phyloP scores from a whole-genome alignment of 2,329 filamentous ascomycete species.

The Ophiosphaerella herpotricha region DNA sequence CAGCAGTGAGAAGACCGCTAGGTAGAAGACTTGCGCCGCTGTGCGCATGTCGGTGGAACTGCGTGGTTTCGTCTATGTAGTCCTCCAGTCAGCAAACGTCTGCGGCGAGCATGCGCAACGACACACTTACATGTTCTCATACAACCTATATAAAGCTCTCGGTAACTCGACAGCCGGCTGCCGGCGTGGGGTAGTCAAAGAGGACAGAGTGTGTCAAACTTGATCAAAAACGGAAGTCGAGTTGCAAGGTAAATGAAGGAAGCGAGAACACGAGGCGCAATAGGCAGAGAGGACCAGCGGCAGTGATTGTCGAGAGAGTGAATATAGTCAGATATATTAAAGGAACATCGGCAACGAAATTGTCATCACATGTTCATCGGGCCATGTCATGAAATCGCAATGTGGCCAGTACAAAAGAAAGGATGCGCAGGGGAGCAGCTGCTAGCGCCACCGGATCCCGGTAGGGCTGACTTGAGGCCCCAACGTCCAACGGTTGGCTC shows the following conservation, averaged over 20 bases:
- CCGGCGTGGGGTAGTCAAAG: constrained; percentile 36
- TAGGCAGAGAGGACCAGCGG: constrained; percentile 13
- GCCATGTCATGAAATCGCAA: constrained; percentile 34
- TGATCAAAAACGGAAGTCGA: constrained; percentile 26
- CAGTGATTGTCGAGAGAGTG: constrained; percentile 15
- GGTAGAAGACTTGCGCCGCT: constrained; percentile 62
- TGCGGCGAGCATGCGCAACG: constrained; percentile 24
- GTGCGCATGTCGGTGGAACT: constrained; percentile 52
- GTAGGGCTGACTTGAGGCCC: constrained; percentile 25
- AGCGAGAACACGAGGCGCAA: constrained; percentile 15
- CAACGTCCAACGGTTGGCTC: constrained; percentile 15
- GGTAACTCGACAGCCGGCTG: constrained; percentile 23
- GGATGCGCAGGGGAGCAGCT: constrained; percentile 21
- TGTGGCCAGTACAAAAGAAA: constrained; percentile 34
- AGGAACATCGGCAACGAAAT: constrained; percentile 12
- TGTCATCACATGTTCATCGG: constrained; percentile 42
- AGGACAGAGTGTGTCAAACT: constrained; percentile 45
- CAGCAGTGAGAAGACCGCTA: constrained; percentile 65
- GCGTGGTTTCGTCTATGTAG: constrained; percentile 17
- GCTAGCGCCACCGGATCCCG: constrained; percentile 14
- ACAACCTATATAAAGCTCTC: constrained; percentile 26
- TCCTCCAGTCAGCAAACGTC: constrained; percentile 43
- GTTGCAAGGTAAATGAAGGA: constrained; percentile 27
- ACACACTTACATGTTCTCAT: constrained; percentile 22
- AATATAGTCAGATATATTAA: constrained; percentile 24